Evolutionary conservation across 2,329 filamentous ascomycete species (phyloP).

Genomic region (Hymenoscyphus salicellus): DNA sequence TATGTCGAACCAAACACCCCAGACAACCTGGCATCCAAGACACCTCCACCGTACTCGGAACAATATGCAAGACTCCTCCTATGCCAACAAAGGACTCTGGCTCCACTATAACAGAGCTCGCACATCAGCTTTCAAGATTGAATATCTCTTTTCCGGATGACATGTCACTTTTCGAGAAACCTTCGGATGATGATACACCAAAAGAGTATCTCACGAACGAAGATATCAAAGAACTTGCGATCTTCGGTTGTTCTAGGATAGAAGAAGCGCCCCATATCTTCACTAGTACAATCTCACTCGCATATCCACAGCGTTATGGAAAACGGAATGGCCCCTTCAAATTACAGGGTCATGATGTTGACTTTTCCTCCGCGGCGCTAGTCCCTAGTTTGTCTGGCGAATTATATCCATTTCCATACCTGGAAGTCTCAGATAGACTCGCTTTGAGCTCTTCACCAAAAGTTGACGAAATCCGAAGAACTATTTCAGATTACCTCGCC

Average conservation of each 20-base stretch:
- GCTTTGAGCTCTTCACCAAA: not conserved
- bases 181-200: not conserved
- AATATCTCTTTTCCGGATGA: not conserved
- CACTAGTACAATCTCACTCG: not conserved
- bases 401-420: not conserved
- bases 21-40: not conserved
- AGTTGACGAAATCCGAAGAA: not conserved
- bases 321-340: not conserved
- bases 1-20: not conserved
- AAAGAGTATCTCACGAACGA: not conserved
- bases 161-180: not conserved
- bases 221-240: not conserved
- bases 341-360: not conserved
- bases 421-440: not conserved
- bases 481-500: not conserved
- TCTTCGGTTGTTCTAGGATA: not conserved
- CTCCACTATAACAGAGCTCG: not conserved
- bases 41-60: not conserved
- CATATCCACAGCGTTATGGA: not conserved
- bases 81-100: not conserved
- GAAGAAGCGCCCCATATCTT: not conserved
- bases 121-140: not conserved
- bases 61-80: not conserved
- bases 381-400: not conserved
- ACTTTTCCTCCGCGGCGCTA: not conserved